Evolutionary conservation across 305 asterid species (phyloP).

Genomic region (Fraxinus dipetala): DNA sequence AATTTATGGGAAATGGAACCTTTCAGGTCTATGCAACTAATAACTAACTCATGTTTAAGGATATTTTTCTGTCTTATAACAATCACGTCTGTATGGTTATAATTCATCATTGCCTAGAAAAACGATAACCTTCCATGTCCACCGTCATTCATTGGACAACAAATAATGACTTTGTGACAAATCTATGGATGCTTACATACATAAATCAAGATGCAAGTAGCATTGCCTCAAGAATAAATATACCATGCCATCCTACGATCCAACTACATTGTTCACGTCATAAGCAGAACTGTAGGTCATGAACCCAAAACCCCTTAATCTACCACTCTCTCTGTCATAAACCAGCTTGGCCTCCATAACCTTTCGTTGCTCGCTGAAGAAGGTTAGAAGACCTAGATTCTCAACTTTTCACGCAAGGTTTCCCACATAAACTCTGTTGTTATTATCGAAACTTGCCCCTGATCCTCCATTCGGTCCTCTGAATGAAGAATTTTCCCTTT

Average conservation of each 20-base stretch:
- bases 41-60: background rate
- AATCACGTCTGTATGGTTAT: constrained; percentile 6
- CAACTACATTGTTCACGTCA: constrained; percentile 38
- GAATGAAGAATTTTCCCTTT: constrained; percentile 30
- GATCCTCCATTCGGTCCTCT: background rate
- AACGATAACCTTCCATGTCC: too few species aligned
- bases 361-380: constrained; percentile 66
- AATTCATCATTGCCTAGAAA: background rate
- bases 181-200: background rate
- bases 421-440: constrained; percentile 65
- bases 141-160: too few species aligned
- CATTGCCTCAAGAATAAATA: constrained; percentile 23
- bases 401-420: constrained; percentile 91
- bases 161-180: too few species aligned
- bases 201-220: background rate
- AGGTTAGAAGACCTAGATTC: constrained; percentile 48
- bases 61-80: background rate
- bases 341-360: constrained; percentile 81
- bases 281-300: constrained; percentile 44
- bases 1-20: background rate
- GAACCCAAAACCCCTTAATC: constrained; percentile 92
- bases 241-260: constrained; percentile 56
- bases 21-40: too few species aligned
- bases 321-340: constrained; percentile 74
- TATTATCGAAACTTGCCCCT: constrained; percentile 34